Evolutionary conservation across 1,139 yeast genomes (phyloP).

Genomic region (Hemisphaericaspora xylofermentans): DNA sequence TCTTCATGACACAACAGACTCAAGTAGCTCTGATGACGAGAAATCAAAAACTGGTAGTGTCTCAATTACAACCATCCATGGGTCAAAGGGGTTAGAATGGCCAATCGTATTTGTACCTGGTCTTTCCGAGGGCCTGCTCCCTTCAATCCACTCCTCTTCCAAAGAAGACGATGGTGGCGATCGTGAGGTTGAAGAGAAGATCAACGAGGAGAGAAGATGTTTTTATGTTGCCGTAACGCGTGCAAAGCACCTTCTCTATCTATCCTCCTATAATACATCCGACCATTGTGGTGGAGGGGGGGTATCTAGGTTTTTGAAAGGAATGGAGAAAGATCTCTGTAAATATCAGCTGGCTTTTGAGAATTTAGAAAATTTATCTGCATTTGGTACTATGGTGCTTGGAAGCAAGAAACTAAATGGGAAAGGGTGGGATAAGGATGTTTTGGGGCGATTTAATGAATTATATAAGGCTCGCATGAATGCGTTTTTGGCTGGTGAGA

Average conservation of each 20-base stretch:
- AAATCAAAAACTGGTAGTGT: conserved; percentile 30
- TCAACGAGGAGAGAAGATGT: conserved; percentile 79
- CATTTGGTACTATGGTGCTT: too few relatives aligned
- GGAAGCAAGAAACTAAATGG: too few relatives aligned
- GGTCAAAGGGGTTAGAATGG: conserved; percentile 95
- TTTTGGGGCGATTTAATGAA: too few relatives aligned
- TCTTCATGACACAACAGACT: conserved; percentile 42
- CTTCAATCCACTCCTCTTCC: too few relatives aligned
- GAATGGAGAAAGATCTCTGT: too few relatives aligned
- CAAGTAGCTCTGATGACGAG: conserved; percentile 17
- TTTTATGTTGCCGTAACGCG: conserved; percentile 88
- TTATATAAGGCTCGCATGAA: too few relatives aligned
- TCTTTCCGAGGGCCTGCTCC: conserved; percentile 59
- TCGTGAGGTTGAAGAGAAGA: conserved; percentile 24
- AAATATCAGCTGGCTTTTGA: conserved; percentile 21
- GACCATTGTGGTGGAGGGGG: conserved; percentile 20
- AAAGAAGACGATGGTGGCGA: too few relatives aligned
- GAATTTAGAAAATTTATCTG: conserved; percentile 12
- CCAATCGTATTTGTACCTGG: conserved; percentile 84
- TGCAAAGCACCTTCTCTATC: conserved; percentile 52
- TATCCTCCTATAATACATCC: conserved; percentile 35
- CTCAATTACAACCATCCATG: conserved; percentile 75
- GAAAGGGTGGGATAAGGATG: too few relatives aligned
- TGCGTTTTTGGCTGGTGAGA: too few relatives aligned
- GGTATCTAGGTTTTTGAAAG: conserved; percentile 33